phyloP scores from a whole-genome alignment of 139 green algal genomes.

The Coelastrella sp. region DNA sequence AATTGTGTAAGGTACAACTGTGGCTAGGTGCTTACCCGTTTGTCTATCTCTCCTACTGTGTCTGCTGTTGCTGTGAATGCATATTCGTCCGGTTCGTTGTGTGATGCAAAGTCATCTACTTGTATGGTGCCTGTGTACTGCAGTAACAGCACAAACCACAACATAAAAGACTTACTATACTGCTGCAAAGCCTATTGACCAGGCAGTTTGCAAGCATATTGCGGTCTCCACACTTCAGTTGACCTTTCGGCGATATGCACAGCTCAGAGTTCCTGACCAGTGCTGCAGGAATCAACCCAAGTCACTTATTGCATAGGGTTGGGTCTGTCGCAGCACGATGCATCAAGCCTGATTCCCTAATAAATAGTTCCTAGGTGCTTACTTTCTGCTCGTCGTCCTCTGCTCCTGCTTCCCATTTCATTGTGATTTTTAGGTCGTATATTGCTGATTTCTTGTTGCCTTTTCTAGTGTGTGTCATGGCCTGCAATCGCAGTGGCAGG shows the following conservation, averaged over 20 bases:
- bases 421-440: conserved; percentile 79
- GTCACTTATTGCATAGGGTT: background rate
- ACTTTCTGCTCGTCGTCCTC: conserved; percentile 24
- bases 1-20: background rate
- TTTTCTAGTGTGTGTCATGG: conserved; percentile 77
- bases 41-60: conserved; percentile 42
- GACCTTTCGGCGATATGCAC: too few species aligned
- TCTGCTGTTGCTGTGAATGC: conserved; percentile 69
- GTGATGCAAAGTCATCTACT: conserved; percentile 74
- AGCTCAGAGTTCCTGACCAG: too few species aligned
- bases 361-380: too few species aligned
- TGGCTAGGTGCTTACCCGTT: conserved; percentile 13
- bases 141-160: background rate
- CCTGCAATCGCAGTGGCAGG: conserved; percentile 1
- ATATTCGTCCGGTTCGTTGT: conserved; percentile 80
- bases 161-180: background rate
- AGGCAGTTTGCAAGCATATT: background rate
- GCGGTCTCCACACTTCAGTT: background rate
- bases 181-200: background rate
- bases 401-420: conserved; percentile 72
- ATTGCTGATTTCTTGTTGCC: conserved; percentile 84
- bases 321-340: background rate
- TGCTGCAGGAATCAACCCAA: too few species aligned
- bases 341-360: background rate
- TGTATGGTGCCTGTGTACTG: conserved; percentile 70